A percentile compares a stretch with the other conserved stretches of the same genome.
Conservation (phyloP, 768 basidiomycete genomes). For the Lentinus tigrinus region DNA sequence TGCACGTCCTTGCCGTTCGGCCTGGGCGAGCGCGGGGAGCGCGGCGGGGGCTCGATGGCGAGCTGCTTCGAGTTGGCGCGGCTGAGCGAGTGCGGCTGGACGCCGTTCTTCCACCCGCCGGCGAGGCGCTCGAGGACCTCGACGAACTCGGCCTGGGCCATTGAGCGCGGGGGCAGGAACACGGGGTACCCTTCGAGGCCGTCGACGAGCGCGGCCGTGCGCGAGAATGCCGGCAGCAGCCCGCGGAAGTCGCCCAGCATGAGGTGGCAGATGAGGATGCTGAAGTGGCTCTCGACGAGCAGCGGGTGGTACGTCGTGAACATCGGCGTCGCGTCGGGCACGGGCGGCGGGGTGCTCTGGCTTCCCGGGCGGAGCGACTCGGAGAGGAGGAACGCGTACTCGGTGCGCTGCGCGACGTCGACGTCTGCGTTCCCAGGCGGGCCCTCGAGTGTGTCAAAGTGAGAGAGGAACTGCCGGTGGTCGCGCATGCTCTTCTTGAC, state of each 20-base stretch:
- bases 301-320: constrained; percentile 92
- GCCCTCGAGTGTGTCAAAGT: constrained; percentile 76
- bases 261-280: constrained; percentile 69
- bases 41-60: constrained; percentile 40
- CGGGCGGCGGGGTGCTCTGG: constrained; percentile 36
- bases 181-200: constrained; percentile 87
- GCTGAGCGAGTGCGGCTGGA: constrained; percentile 52
- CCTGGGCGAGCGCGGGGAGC: constrained; percentile 22
- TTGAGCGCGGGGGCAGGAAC: constrained; percentile 82
- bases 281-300: constrained; percentile 84
- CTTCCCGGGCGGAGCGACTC: constrained; percentile 67
- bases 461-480: constrained; percentile 78
- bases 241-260: constrained; percentile 74
- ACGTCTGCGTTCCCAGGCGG: constrained; percentile 24
- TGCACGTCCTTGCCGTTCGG: constrained; percentile 25
- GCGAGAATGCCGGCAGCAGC: constrained; percentile 63
- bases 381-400: constrained; percentile 66
- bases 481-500: constrained; percentile 79
- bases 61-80: constrained; percentile 40
- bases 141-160: constrained; percentile 88
- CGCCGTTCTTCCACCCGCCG: constrained; percentile 68
- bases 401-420: constrained; percentile 54
- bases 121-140: constrained; percentile 83
- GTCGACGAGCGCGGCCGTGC: constrained; percentile 68
- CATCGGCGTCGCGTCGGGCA: constrained; percentile 51